Conservation (phyloP, 106 monocot species). For the Acanthochlamys bracteata region DNA sequence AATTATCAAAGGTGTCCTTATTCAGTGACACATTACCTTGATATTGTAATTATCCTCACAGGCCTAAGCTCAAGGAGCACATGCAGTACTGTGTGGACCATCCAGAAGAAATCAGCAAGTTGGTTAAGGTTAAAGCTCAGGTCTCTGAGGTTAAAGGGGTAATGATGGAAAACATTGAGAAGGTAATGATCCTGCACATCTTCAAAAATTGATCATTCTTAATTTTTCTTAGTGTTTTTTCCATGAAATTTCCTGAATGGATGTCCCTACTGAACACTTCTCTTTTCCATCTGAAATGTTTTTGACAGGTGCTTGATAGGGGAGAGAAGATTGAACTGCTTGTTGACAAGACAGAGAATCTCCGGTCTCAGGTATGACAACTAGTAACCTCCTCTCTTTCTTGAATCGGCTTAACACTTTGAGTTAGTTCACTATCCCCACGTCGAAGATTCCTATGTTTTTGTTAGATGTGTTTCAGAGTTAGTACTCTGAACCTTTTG, state of each 20-base stretch:
- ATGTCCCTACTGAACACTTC: not conserved
- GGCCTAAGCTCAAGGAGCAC: conserved; percentile 51
- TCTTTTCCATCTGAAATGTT: not conserved
- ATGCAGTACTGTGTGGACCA: conserved; percentile 58
- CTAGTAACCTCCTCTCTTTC: not conserved
- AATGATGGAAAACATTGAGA: conserved; percentile 71
- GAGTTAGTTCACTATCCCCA: too few species aligned
- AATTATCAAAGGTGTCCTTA: too few species aligned
- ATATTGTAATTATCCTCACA: not conserved
- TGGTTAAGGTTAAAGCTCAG: conserved; percentile 54
- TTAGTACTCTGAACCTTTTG: too few species aligned
- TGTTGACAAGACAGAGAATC: conserved; percentile 57
- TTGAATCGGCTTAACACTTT: too few species aligned
- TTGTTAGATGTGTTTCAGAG: too few species aligned
- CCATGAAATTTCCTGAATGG: not conserved
- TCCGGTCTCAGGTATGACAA: conserved; percentile 35
- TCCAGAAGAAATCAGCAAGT: conserved; percentile 52
- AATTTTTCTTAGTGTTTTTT: not conserved
- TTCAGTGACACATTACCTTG: too few species aligned
- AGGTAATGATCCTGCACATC: conserved; percentile 16
- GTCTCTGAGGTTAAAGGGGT: conserved; percentile 61
- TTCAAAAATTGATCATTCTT: not conserved
- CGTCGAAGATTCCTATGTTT: too few species aligned
- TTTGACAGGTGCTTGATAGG: conserved; percentile 43
- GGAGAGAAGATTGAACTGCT: conserved; percentile 66